Percentiles rank a stretch among this genome's conserved stretches.
Conservation (phyloP, 1,284 basidiomycete genomes). For the Meripilus lineatus region DNA sequence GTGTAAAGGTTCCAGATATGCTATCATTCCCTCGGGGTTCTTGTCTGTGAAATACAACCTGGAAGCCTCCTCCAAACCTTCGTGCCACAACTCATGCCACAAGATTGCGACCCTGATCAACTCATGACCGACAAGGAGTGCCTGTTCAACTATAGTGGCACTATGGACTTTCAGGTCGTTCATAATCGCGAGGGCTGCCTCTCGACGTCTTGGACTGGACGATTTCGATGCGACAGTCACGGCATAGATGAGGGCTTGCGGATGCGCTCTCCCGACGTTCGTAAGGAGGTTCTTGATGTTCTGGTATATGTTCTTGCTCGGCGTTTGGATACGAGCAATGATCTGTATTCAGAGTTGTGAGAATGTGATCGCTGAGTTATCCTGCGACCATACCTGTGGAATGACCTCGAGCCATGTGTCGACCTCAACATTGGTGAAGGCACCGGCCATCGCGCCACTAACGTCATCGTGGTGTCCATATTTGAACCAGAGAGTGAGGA, state of each 20-base stretch:
- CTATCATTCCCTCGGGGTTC: slow-evolving; percentile 99
- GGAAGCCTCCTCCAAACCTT: slow-evolving; percentile 97
- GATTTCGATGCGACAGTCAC: slow-evolving; percentile 99
- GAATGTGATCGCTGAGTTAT: too few relatives aligned
- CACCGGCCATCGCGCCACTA: slow-evolving; percentile 84
- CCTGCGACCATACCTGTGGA: slow-evolving; percentile 72
- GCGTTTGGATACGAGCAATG: slow-evolving; percentile 97
- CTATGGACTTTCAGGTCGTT: slow-evolving; percentile 94
- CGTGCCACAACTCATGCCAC: slow-evolving; percentile 99
- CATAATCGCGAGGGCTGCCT: slow-evolving; percentile 88
- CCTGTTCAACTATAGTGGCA: slow-evolving; percentile 88
- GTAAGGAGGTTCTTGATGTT: slow-evolving; percentile 90
- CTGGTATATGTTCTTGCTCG: slow-evolving; percentile 80
- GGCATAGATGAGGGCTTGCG: slow-evolving; percentile 96
- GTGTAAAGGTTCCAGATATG: slow-evolving; percentile 89
- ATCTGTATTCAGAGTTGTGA: slow-evolving; percentile 51
- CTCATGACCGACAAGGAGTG: slow-evolving; percentile 88
- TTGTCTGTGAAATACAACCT: slow-evolving; percentile 97
- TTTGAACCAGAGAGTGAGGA: slow-evolving; percentile 98
- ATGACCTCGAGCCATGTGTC: slow-evolving; percentile 99
- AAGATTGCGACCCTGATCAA: slow-evolving; percentile 97
- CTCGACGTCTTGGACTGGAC: slow-evolving; percentile 78
- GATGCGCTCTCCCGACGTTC: slow-evolving; percentile 95
- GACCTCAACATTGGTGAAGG: slow-evolving; percentile 88
- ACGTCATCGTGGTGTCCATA: slow-evolving; percentile 93